Evolutionary conservation across 768 basidiomycete species (phyloP).

Genomic region (Cystofilobasidium capitatum): DNA sequence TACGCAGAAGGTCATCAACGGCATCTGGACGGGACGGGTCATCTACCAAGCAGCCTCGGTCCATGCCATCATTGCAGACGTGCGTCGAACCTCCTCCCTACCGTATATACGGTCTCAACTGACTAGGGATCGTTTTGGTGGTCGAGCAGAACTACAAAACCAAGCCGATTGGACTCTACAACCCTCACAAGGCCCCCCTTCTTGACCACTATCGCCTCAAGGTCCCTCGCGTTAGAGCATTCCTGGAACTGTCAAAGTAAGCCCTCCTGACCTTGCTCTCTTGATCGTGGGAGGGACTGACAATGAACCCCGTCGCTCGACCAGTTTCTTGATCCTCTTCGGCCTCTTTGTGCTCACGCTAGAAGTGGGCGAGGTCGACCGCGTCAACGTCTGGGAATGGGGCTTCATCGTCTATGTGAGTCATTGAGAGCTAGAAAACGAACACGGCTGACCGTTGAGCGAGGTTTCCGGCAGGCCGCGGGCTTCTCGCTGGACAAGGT

Average conservation of each 20-base stretch:
- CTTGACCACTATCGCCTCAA: slow-evolving; percentile 92
- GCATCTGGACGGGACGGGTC: slow-evolving; percentile 23
- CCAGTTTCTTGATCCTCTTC: slow-evolving; percentile 69
- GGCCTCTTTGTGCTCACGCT: slow-evolving; percentile 68
- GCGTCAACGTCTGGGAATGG: slow-evolving; percentile 57
- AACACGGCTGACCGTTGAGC: too few relatives aligned
- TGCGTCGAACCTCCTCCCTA: neutral
- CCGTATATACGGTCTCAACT: too few relatives aligned
- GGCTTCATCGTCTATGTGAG: slow-evolving; percentile 64
- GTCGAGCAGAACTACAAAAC: slow-evolving; percentile 64
- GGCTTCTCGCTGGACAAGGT: slow-evolving; percentile 87
- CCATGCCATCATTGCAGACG: slow-evolving; percentile 67
- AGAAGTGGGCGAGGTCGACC: slow-evolving; percentile 56
- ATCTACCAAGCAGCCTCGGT: slow-evolving; percentile 24
- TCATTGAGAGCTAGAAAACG: too few relatives aligned
- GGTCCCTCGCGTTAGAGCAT: slow-evolving; percentile 82
- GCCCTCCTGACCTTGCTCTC: slow-evolving; percentile 18
- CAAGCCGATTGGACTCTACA: slow-evolving; percentile 83
- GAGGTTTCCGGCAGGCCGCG: slow-evolving; percentile 35
- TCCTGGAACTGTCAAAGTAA: slow-evolving; percentile 80
- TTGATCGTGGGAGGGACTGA: neutral
- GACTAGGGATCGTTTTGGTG: neutral
- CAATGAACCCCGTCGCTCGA: neutral
- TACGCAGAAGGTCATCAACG: slow-evolving; percentile 52
- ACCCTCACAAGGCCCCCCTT: slow-evolving; percentile 85